Evolutionary conservation across 495 filamentous ascomycete genomes (phyloP).

Genomic region (Xylaria acuta): DNA sequence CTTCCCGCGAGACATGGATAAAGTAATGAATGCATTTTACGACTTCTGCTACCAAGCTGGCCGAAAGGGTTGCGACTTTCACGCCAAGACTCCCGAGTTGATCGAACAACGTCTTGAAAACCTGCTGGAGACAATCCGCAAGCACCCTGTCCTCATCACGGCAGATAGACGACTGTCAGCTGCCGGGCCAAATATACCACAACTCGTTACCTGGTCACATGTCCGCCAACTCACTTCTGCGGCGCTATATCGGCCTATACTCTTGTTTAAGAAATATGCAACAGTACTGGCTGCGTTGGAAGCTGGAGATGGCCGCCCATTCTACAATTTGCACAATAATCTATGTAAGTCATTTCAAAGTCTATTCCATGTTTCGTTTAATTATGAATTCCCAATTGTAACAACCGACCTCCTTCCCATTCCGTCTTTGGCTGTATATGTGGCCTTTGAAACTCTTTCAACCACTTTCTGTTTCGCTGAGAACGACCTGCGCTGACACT

Average conservation of each 20-base stretch:
- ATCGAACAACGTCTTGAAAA: constrained; percentile 49
- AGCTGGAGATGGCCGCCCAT: constrained; percentile 56
- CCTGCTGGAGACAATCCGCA: constrained; percentile 52
- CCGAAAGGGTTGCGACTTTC: constrained; percentile 54
- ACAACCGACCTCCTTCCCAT: neutral
- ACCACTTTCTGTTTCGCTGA: neutral
- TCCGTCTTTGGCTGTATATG: neutral
- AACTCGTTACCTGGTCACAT: constrained; percentile 51
- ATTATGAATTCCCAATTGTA: neutral
- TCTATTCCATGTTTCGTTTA: neutral
- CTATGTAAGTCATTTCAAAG: neutral
- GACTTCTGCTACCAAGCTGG: constrained; percentile 59
- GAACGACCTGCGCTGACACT: neutral
- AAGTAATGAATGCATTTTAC: constrained; percentile 61
- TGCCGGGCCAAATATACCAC: constrained; percentile 41
- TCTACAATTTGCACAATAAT: constrained; percentile 49
- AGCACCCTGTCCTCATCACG: constrained; percentile 57
- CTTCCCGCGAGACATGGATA: constrained; percentile 60
- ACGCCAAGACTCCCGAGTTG: constrained; percentile 46
- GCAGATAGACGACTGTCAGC: constrained; percentile 26
- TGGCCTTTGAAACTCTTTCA: neutral
- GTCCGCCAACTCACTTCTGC: constrained; percentile 52
- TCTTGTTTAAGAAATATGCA: constrained; percentile 63
- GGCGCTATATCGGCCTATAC: constrained; percentile 65
- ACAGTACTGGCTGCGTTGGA: constrained; percentile 60